Base-by-base conservation (phyloP, 2,329 filamentous ascomycete genomes). In the Ophiocordyceps camponoti-saundersi region DNA sequence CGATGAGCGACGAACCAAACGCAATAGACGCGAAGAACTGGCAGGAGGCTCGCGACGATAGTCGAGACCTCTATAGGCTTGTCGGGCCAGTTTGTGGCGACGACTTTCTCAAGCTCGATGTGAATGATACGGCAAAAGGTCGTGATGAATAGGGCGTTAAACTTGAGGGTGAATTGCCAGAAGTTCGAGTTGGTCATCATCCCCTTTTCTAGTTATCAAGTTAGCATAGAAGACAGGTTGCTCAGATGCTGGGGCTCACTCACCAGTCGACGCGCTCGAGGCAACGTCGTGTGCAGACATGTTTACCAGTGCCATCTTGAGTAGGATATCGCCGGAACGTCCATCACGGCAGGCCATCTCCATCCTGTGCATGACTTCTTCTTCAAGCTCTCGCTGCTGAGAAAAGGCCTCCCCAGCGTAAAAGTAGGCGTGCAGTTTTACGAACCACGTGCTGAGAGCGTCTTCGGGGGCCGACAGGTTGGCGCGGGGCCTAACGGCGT, bases 261-360 rank as follows among this genome's bases (percentile, higher is more conserved):
- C 50, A 65, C 65, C 59, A 20, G 55, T 54, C 45, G 57, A 61
- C 34, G 58, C 57, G 26, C 53, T 47, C 13, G 57, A 56, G 8
- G 86, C 82, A 57, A 85, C 73, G 52, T 82, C 76, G 60, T 92
- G 86, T 7, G 89, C 86, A 6, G 86, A 80, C 51, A 96, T 83
- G 56, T 93, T 96, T 53, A 90, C 79, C 42, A 95, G 68, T 6
- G 85, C 76, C 62, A 95, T 82, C 59, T 88, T 92, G 51, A 85
- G 74, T 26, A 95, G 61, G 13, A 77, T 73, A 13, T 72, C 71
- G 42, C 80, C 75, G 44, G 82, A 70, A 1, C 75, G 72, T 11
- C 79, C 72, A 50, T 80, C 77, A 58, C 84, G 87, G 26, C 92
- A 68, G 29, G 85, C 77, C 53, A 83, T 75, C 44, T 80, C 75